Evolutionary conservation across 1,284 basidiomycete species (phyloP), one percentile per base, ranked within the genome.

Genomic region (Apiotrichum gracile): DNA sequence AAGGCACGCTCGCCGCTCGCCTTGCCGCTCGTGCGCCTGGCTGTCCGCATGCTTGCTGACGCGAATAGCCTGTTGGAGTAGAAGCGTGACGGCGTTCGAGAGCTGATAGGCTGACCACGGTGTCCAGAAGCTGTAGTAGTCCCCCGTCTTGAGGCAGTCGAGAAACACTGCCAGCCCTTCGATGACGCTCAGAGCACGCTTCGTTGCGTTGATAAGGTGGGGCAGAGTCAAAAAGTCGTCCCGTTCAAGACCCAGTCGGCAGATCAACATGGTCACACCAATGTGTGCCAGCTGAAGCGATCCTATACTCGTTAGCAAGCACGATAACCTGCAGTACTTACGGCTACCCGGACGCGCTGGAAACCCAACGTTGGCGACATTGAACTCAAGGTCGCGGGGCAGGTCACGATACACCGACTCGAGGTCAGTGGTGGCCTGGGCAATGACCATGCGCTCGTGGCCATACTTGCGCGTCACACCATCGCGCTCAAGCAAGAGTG

Each of bases 181-280:
- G 7, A 60, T 42, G 21, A 54, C 43, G 21, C n/a, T 21, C 29
- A 56, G 39, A 2, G 49, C 51, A 29, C 46, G 42, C 40, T 40
- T 22, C 22, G 41, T 52, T 16, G 47, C 47, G 21, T 42, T 43
- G 25, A 49, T 21, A 9, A 57, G 31, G 24, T 54, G 50, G 13
- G 42, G 19, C 3, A 47, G 40, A 2, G 49, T 44, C 8, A 38
- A 19, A 41, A 57, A 54, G 39, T 60, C 54, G n/a, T 57, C 58
- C 24, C 52, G 52, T 27, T 57, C 58, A 1, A 57, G 52, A 2
- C 58, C 58, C 4, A 60, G 44, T 5, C 58, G 58, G 43, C 54
- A 55, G 47, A 57, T 57, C 14, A 60, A 40, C 1, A 54, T 39
- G 9, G 51, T 48, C n/a, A 59, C 24, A 13, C 58, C 58, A 12